Evolutionary conservation across 306 rosid genomes (phyloP).

Genomic region (Citrullus amarus): DNA sequence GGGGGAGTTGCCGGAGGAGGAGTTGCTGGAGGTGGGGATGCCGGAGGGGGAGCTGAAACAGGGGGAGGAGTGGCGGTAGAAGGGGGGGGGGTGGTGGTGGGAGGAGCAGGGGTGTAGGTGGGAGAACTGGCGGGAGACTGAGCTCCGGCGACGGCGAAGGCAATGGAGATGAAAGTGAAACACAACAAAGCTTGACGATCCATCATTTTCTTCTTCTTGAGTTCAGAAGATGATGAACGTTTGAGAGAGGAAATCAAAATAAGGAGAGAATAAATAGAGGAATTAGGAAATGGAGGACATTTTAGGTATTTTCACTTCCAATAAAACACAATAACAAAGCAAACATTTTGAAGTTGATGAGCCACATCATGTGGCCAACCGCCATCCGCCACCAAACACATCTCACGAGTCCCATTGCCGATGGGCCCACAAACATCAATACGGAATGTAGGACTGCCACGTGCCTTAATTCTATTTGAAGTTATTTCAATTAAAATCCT

Average conservation of each 20-base stretch:
- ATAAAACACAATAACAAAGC: neutral
- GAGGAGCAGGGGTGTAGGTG: slow-evolving; percentile 11
- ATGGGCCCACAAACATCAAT: neutral
- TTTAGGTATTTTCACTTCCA: neutral
- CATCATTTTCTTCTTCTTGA: slow-evolving; percentile 5
- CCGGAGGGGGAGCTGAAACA: slow-evolving; percentile 20
- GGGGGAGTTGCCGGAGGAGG: slow-evolving; percentile 25
- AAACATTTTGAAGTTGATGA: neutral
- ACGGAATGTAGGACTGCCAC: neutral
- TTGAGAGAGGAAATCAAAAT: neutral
- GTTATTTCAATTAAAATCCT: too few species aligned
- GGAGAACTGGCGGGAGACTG: slow-evolving; percentile 65
- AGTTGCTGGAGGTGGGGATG: neutral
- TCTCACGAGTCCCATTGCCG: neutral
- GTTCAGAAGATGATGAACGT: neutral
- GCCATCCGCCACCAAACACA: slow-evolving; percentile 11
- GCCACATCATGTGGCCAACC: slow-evolving; percentile 15
- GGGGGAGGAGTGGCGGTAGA: neutral
- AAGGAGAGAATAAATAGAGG: slow-evolving; percentile 22
- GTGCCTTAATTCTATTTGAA: neutral
- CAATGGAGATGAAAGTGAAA: slow-evolving; percentile 38
- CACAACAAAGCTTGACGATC: slow-evolving; percentile 14
- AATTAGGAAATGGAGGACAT: neutral
- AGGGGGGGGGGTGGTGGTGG: neutral
- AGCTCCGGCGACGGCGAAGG: slow-evolving; percentile 35